phyloP scores from a whole-genome alignment of 306 rosid genomes.

The Nissolia schottii region DNA sequence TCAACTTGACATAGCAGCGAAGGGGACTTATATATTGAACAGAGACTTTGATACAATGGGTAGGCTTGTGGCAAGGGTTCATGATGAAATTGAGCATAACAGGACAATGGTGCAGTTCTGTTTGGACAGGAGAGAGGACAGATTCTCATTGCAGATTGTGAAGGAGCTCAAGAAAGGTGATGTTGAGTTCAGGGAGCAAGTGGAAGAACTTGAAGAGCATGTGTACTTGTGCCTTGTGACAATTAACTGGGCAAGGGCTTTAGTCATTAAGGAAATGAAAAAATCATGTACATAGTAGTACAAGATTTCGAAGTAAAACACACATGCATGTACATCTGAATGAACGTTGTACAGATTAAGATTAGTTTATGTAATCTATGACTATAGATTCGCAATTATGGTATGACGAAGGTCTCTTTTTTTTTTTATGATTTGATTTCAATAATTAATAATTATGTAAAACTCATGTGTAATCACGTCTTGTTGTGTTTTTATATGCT shows the following conservation, averaged over 20 bases:
- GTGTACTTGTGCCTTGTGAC: conserved; percentile 49
- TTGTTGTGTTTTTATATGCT: too few relatives aligned
- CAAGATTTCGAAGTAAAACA: background rate
- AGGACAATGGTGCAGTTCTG: conserved; percentile 40
- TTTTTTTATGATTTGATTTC: background rate
- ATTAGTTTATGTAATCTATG: background rate
- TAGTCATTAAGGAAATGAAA: conserved; percentile 46
- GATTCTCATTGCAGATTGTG: conserved; percentile 33
- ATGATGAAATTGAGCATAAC: conserved; percentile 43
- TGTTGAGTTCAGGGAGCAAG: conserved; percentile 41
- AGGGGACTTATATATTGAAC: conserved; percentile 52
- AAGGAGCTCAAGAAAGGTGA: conserved; percentile 49
- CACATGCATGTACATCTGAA: background rate
- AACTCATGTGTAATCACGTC: too few relatives aligned
- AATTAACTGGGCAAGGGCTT: conserved; percentile 45
- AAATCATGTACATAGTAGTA: background rate
- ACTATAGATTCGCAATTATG: background rate
- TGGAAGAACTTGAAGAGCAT: conserved; percentile 62
- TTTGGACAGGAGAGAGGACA: conserved; percentile 43
- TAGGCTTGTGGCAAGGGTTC: conserved; percentile 42
- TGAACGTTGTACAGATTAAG: background rate
- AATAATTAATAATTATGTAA: background rate
- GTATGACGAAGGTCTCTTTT: background rate
- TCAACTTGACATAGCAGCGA: conserved; percentile 53
- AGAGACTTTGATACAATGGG: conserved; percentile 57